These are phyloP conservation scores for Sclerospora graminicola DNA, from an alignment of 352 stramenopile species.

Conservation along the genomic window DNA sequence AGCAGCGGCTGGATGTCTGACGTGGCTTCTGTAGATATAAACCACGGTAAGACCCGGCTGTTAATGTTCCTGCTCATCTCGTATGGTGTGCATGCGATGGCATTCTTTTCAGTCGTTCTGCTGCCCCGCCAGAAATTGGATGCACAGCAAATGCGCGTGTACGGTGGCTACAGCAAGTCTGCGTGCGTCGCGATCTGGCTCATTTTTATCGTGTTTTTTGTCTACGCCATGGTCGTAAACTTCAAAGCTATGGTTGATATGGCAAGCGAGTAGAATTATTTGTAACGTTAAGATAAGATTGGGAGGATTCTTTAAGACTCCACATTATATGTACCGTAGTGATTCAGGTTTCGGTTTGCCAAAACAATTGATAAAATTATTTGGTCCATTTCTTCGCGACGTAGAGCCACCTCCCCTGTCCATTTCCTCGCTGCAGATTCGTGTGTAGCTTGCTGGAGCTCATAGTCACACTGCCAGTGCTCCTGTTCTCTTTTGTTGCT, in stretches of 20 bases:
- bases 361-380: too few relatives aligned
- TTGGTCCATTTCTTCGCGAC: too few relatives aligned
- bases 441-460: too few relatives aligned
- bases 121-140: constrained; percentile 54
- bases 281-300: too few relatives aligned
- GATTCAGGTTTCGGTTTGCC: too few relatives aligned
- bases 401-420: too few relatives aligned
- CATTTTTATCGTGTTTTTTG: constrained; percentile 52
- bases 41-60: constrained; percentile 18
- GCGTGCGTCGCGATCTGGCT: constrained; percentile 38
- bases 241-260: constrained; percentile 30
- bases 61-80: constrained; percentile 37
- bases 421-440: too few relatives aligned
- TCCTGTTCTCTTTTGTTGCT: too few relatives aligned
- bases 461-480: too few relatives aligned
- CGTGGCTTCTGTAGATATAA: constrained; percentile 16
- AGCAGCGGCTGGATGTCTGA: constrained; percentile 37
- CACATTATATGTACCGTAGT: too few relatives aligned
- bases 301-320: too few relatives aligned
- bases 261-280: constrained; percentile 16
- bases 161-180: constrained; percentile 46
- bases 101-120: constrained; percentile 39
- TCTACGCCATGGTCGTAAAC: constrained; percentile 44
- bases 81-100: constrained; percentile 42
- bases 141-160: constrained; percentile 51